Base-by-base conservation (phyloP, 441 rosid species). In the Breynia disticha region DNA sequence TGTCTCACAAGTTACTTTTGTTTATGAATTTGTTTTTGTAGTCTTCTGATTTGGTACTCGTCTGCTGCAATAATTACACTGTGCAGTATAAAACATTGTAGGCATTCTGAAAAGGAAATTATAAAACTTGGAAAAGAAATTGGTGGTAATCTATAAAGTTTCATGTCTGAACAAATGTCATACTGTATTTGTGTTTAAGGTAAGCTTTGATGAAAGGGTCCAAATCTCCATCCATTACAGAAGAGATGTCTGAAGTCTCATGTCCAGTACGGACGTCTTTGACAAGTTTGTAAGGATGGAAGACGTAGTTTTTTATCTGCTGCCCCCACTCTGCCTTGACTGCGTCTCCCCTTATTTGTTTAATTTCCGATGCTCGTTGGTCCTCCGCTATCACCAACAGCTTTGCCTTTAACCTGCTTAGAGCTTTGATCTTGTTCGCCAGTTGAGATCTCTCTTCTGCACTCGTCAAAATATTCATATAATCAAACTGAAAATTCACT, bases 281-380 rank as follows among this genome's bases (percentile, higher is more conserved):
- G 46, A 91, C 95, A 7, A 91, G 87, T 69, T 91, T 91, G 76
- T 91, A 87, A 0, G 98, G 98, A 74, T 91, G 96, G 75, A 91
- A 87, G 14, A 91, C 98, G 12, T 87, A 87, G 72, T 91, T 87
- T 60, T 94, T 59, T 49, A 87, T 87, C 63, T 87, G 96, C 66
- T 87, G 98, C 41, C 98, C 98, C 98, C 98, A 91, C 54, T 87
- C 96, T 11, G 96, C 98, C 72, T 87, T 86, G 76, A 87, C 98
- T 12, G 65, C 82, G 71, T 91, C 98, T 57, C 98, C 98, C 60
- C 94, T 76, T 66, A 87, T 91, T 71, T 85, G 86, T 78, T 87
- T 91, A 61, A 87, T 85, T 55, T 87, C 95, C 0, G 90, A 75
- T 35, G 95, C 94, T 16, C 98, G 73, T 65, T 91, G 98, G 70